Evolutionary conservation across 768 basidiomycete genomes (phyloP), one percentile per base, ranked within the genome.

Genomic region (Trametopsis cervina): DNA sequence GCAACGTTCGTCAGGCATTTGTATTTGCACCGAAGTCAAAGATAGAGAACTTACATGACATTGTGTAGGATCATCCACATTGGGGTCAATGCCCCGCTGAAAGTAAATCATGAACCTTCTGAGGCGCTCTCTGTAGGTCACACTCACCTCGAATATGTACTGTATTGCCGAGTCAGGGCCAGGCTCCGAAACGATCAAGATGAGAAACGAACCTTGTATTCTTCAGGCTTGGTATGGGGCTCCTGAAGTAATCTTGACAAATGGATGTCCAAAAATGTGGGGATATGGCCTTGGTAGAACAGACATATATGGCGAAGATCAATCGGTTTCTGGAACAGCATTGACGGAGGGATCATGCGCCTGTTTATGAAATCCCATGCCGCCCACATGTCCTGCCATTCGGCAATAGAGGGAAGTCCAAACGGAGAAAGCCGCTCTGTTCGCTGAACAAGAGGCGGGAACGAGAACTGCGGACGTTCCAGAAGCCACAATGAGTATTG

Each of bases 211-310:
- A 78, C 77, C 63, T 91, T 91, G 70, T 85, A 95, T 44, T 76
- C 69, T 51, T 85, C 76, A 0, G 96, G 96, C 54, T 92, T 81
- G 0, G 92, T 91, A 57, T 89, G 79, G 1, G 83, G 78, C 56
- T 93, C 86, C 35, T 78, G 60, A 43, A 96, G 63, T 11, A 91
- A 65, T 42, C 75, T 73, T 2, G 89, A 88, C 41, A 95, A 66
- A 59, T 95, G 86, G 20, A 96, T 96, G 58, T 96, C 94, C 53
- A 94, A 65, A 70, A 95, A 96, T 17, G 89, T 75, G 1, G 91
- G 91, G 40, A 97, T 91, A 62, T 98, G 96, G 0, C 95, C 95
- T 11, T 90, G 60, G 65, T 97, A 97, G 69, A 99, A 99, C n/a
- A 98, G 74, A 60, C 92, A 95, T 48, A 95, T 92, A 64, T 98